phyloP scores from a whole-genome alignment of 345 rosid species.

The Crucihimalaya himalaica region DNA sequence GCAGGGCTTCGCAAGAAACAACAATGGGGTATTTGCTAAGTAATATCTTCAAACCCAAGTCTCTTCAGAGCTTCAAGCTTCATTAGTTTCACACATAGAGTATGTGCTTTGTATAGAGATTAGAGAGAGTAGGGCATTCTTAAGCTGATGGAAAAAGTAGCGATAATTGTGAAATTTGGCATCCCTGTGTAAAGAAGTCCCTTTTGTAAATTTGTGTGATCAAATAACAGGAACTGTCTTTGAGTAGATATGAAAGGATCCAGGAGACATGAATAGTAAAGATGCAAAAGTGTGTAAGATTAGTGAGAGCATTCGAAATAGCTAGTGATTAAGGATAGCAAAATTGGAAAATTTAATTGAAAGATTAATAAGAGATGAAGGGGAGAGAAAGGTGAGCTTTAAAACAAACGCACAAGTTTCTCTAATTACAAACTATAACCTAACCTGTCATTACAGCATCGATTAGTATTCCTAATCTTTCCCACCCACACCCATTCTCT shows the following conservation, averaged over 20 bases:
- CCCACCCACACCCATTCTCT: neutral
- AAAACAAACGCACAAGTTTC: constrained; percentile 36
- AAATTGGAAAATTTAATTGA: neutral
- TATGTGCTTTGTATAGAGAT: constrained; percentile 3
- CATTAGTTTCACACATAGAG: neutral
- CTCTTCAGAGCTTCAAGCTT: constrained; percentile 14
- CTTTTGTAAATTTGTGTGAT: constrained; percentile 1
- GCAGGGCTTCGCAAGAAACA: constrained; percentile 39
- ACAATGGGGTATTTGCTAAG: constrained; percentile 39
- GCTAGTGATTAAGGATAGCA: neutral
- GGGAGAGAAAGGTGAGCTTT: constrained; percentile 20
- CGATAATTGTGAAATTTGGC: neutral
- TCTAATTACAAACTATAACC: constrained; percentile 34
- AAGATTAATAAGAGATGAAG: neutral
- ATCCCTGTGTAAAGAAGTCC: neutral
- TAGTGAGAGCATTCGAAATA: neutral
- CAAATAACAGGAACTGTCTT: neutral
- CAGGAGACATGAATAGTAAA: neutral
- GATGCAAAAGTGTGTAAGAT: neutral
- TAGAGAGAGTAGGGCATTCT: neutral
- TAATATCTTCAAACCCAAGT: constrained; percentile 31
- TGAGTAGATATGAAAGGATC: neutral
- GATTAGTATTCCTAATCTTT: constrained; percentile 18
- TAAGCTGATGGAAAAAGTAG: constrained; percentile 5
- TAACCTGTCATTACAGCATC: constrained; percentile 34